Evolutionary conservation across 257 asterid species (phyloP).

Genomic region (Hygrophila difformis): DNA sequence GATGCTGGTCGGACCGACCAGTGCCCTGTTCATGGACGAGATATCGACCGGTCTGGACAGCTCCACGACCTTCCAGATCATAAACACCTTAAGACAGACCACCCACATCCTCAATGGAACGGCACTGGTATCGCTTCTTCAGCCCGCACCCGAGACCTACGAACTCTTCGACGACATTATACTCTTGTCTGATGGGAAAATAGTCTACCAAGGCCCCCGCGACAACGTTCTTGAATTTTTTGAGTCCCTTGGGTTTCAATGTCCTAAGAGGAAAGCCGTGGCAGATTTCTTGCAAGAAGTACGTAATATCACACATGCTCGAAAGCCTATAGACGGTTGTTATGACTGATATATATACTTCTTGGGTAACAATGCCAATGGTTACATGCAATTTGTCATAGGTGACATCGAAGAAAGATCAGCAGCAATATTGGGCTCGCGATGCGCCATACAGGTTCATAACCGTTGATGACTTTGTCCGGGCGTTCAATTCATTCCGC

Average conservation of each 20-base stretch:
- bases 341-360: too few relatives aligned
- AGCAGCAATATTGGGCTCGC: slow-evolving; percentile 34
- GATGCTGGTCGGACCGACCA: slow-evolving; percentile 47
- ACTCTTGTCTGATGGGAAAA: slow-evolving; percentile 31
- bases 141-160: slow-evolving; percentile 50
- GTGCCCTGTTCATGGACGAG: slow-evolving; percentile 56
- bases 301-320: neutral
- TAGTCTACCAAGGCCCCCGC: slow-evolving; percentile 46
- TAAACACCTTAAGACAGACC: slow-evolving; percentile 30
- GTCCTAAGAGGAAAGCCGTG: slow-evolving; percentile 46
- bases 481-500: slow-evolving; percentile 26
- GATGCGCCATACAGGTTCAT: slow-evolving; percentile 30
- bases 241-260: slow-evolving; percentile 35
- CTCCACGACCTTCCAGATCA: slow-evolving; percentile 39
- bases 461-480: slow-evolving; percentile 26
- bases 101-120: slow-evolving; percentile 45
- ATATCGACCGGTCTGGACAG: slow-evolving; percentile 53
- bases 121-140: slow-evolving; percentile 40
- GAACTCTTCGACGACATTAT: slow-evolving; percentile 42
- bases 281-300: slow-evolving; percentile 63
- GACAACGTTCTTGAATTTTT: slow-evolving; percentile 39
- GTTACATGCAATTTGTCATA: neutral
- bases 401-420: slow-evolving; percentile 51
- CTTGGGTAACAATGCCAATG: neutral
- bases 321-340: neutral